These are phyloP conservation scores for Lactarius vividus DNA, from an alignment of 768 basidiomycete species.

Conservation along the genomic window DNA sequence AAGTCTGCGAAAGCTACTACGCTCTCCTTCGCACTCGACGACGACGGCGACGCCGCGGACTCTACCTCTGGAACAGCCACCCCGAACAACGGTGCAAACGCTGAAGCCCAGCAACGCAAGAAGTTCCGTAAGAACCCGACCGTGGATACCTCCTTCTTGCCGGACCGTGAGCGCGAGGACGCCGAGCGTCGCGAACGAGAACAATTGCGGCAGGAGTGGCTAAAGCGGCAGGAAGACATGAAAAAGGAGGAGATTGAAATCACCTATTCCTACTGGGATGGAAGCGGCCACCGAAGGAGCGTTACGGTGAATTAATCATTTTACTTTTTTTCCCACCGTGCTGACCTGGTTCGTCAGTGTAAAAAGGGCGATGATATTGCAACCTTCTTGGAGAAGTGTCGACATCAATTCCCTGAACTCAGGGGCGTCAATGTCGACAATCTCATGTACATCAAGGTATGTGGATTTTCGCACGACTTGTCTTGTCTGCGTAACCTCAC, in stretches of 20 bases:
- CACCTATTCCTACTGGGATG: slow-evolving; percentile 98
- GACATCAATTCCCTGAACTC: slow-evolving; percentile 90
- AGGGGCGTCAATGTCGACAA: slow-evolving; percentile 91
- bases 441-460: slow-evolving; percentile 95
- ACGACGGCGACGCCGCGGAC: slow-evolving; percentile 58
- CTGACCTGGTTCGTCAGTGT: slow-evolving; percentile 57
- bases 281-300: slow-evolving; percentile 92
- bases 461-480: slow-evolving; percentile 26
- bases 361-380: slow-evolving; percentile 94
- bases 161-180: slow-evolving; percentile 96
- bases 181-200: slow-evolving; percentile 87
- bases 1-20: slow-evolving; percentile 86
- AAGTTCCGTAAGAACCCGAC: slow-evolving; percentile 93
- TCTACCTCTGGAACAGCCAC: slow-evolving; percentile 37
- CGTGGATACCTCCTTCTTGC: slow-evolving; percentile 97
- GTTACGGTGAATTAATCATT: slow-evolving; percentile 61
- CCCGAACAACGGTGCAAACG: slow-evolving; percentile 36
- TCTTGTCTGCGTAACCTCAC: slow-evolving; percentile 13
- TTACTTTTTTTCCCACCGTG: neutral
- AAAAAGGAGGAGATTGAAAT: slow-evolving; percentile 81
- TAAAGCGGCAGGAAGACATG: slow-evolving; percentile 64
- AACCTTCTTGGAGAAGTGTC: slow-evolving; percentile 87
- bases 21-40: slow-evolving; percentile 88
- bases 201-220: slow-evolving; percentile 85
- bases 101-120: slow-evolving; percentile 60